Evolutionary conservation across 1,284 basidiomycete species (phyloP).

Genomic region (Ceratobasidium sp.): DNA sequence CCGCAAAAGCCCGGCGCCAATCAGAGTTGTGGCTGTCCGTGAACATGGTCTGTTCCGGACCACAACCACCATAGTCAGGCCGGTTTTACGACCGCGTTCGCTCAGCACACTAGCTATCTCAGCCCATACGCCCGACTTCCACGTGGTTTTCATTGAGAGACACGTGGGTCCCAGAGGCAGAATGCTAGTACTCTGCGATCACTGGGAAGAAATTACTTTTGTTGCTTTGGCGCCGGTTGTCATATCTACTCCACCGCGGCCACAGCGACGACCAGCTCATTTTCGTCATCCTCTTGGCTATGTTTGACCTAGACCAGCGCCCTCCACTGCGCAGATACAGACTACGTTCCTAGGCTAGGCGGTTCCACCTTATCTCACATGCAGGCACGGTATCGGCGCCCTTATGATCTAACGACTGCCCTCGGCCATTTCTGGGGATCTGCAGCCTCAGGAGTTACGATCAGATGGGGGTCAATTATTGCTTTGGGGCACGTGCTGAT

Average conservation of each 20-base stretch:
- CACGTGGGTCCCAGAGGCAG: constrained; percentile 33
- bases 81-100: constrained; percentile 14
- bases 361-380: constrained; percentile 30
- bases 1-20: constrained; percentile 6
- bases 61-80: constrained; percentile 2
- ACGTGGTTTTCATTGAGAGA: constrained; percentile 43
- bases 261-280: constrained; percentile 32
- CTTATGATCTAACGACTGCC: constrained; percentile 8
- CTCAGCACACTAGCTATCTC: not conserved
- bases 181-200: constrained; percentile 32
- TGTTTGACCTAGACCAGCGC: constrained; percentile 41
- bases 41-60: not conserved
- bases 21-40: not conserved
- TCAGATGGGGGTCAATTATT: constrained; percentile 19
- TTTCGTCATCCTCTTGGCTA: constrained; percentile 27
- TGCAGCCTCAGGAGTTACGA: constrained; percentile 28
- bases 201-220: constrained; percentile 1
- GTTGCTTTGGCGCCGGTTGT: constrained; percentile 43
- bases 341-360: constrained; percentile 37
- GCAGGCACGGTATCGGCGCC: constrained; percentile 6
- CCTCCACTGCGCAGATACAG: constrained; percentile 15
- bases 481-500: constrained; percentile 25
- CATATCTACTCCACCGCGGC: constrained; percentile 38
- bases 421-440: constrained; percentile 20
- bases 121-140: not conserved